phyloP scores from a whole-genome alignment of 148 eudicot genomes.

The Vaccinium myrtillus region DNA sequence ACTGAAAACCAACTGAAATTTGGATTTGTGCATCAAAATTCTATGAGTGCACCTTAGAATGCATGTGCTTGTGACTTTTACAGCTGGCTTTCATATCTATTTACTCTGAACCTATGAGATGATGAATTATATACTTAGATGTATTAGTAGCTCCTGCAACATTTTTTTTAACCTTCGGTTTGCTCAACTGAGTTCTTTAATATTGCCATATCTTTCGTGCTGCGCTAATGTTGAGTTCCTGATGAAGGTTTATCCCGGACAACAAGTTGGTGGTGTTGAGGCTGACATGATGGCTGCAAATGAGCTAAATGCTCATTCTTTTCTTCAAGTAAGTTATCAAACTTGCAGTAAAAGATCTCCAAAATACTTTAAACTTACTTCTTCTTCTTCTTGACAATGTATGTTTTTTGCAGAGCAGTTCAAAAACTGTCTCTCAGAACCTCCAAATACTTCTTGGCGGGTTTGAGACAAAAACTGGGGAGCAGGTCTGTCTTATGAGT shows the following conservation, averaged over 20 bases:
- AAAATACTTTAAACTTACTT: not conserved
- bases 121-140: not conserved
- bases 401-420: conserved; percentile 4
- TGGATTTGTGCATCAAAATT: not conserved
- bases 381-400: not conserved
- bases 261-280: conserved; percentile 80
- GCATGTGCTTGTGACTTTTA: not conserved
- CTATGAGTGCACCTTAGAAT: not conserved
- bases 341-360: conserved; percentile 3
- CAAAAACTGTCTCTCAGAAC: conserved; percentile 9
- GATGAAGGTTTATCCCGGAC: conserved; percentile 87
- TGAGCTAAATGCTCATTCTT: conserved; percentile 75
- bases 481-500: conserved; percentile 61
- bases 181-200: not conserved
- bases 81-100: not conserved
- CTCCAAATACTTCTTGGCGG: conserved; percentile 67
- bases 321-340: conserved; percentile 57
- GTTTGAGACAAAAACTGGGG: conserved; percentile 93
- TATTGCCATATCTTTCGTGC: not conserved
- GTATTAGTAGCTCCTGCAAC: not conserved
- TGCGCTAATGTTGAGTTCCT: conserved; percentile 8
- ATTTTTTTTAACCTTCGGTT: not conserved
- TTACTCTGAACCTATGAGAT: not conserved
- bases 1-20: no score
- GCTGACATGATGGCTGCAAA: conserved; percentile 99